phyloP scores from a whole-genome alignment of 768 basidiomycete species.

The Fomitopsis serialis region DNA sequence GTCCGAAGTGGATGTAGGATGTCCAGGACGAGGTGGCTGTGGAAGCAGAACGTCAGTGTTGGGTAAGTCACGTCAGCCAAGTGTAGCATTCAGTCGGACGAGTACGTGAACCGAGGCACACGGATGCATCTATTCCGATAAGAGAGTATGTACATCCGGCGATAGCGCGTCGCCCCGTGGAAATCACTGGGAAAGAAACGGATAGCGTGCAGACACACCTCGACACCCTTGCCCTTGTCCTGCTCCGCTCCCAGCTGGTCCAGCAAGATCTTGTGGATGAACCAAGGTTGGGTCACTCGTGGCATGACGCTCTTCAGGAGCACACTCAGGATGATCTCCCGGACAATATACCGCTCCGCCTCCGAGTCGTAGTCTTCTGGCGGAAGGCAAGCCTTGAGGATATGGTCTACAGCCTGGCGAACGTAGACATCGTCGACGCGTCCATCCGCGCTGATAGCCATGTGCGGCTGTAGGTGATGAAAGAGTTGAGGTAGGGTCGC shows the following conservation, averaged over 20 bases:
- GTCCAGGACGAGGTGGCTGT: not conserved
- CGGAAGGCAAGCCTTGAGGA: conserved; percentile 71
- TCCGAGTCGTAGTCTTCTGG: conserved; percentile 74
- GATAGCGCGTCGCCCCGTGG: not conserved
- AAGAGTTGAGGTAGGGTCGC: conserved; percentile 63
- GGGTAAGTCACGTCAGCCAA: not conserved
- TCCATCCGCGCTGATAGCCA: conserved; percentile 69
- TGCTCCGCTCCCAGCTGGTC: conserved; percentile 52
- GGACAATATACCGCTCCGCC: conserved; percentile 73
- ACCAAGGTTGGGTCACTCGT: conserved; percentile 84
- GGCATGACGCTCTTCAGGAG: conserved; percentile 65
- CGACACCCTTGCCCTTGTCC: conserved; percentile 1
- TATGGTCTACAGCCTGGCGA: conserved; percentile 70
- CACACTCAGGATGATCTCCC: conserved; percentile 79
- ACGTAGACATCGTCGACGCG: conserved; percentile 69
- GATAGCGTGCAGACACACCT: conserved; percentile 12
- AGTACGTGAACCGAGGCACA: not conserved
- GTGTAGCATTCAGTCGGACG: not conserved
- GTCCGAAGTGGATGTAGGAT: not conserved
- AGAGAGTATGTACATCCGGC: conserved; percentile 1
- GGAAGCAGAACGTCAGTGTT: not conserved
- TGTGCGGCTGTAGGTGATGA: conserved; percentile 79
- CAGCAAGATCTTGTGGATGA: conserved; percentile 68
- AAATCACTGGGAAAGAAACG: not conserved
- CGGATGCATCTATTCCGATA: not conserved